Conservation (phyloP, 129 eudicot genomes). For the Silybum marianum region DNA sequence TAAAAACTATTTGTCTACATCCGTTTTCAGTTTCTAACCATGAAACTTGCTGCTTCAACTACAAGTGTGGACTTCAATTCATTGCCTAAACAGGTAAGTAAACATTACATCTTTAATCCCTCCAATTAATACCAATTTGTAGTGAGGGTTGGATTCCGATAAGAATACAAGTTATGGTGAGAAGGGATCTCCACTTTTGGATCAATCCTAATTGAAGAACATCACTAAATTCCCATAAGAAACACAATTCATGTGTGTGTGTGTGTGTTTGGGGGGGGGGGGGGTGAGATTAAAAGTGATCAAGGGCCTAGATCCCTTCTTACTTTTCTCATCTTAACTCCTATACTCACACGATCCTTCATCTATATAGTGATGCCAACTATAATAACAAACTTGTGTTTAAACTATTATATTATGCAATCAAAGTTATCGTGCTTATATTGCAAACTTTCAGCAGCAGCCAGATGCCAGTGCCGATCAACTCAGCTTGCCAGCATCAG, state of each 20-base stretch:
- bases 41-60: conserved; percentile 34
- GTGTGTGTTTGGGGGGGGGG: too few relatives aligned
- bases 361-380: not conserved
- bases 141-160: not conserved
- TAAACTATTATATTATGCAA: not conserved
- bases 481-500: conserved; percentile 13
- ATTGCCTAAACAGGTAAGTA: conserved; percentile 17
- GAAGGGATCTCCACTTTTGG: too few relatives aligned
- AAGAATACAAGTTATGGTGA: too few relatives aligned
- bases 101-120: not conserved
- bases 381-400: not conserved
- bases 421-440: conserved; percentile 8
- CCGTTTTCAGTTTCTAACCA: conserved; percentile 32
- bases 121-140: not conserved
- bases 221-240: too few relatives aligned
- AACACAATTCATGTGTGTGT: too few relatives aligned
- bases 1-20: not conserved
- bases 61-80: conserved; percentile 29
- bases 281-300: too few relatives aligned
- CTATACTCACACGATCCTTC: too few relatives aligned
- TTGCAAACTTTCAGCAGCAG: conserved; percentile 19
- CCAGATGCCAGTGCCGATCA: conserved; percentile 9
- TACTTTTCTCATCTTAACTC: too few relatives aligned
- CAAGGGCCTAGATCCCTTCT: too few relatives aligned
- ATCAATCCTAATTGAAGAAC: too few relatives aligned